Base-by-base conservation (phyloP, 495 filamentous ascomycete species). In the Friedmanniomyces simplex region DNA sequence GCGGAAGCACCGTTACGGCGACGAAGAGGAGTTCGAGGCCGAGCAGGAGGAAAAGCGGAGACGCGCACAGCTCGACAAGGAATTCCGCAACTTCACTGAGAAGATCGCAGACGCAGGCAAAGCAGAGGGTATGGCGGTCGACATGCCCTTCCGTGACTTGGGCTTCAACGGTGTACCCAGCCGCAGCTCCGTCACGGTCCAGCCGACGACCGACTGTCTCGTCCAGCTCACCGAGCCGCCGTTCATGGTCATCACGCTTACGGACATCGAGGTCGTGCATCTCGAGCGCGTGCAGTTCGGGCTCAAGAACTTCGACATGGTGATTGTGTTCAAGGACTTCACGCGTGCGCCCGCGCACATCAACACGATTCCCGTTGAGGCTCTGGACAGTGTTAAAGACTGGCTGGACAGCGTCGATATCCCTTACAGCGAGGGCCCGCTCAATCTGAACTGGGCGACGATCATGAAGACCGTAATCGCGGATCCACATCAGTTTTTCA, bases 391-490 rank as follows among this genome's bases (percentile, higher is more conserved):
- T 54, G 94, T 97, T 54, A 99, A 97, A 72, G 94, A 97, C 69
- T 99, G 91, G 89, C 80, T 99, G 20, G 91, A 97, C 69, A 87
- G 85, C 2, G 88, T 91, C 58, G 91, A 97, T 66, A 91, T 99
- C 59, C 82, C 94, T 26, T 97, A 82, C 77, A 86, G 83, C 16
- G 94, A 99, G 71, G 94, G 94, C 42, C 94, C 94, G 7, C 77
- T 99, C 61, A 99, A 99, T 73, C 76, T 99, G 58, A 96, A 97
- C 74, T 99, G 94, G 94, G 83, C 85, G 8, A 95, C 89, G 21
- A 99, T 99, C 68, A 99, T 99, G 91, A 99, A 99, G 76, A 99
- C 94, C 0, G 90, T 99, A 18, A 88, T 85, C 32, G 82, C 86
- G 41, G 87, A 99, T 69, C 88, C 94, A 8, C 91, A 97, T 65